These are phyloP conservation scores for Xylariaceae sp. DNA, from an alignment of 2,329 filamentous ascomycete genomes.

Conservation along the genomic window DNA sequence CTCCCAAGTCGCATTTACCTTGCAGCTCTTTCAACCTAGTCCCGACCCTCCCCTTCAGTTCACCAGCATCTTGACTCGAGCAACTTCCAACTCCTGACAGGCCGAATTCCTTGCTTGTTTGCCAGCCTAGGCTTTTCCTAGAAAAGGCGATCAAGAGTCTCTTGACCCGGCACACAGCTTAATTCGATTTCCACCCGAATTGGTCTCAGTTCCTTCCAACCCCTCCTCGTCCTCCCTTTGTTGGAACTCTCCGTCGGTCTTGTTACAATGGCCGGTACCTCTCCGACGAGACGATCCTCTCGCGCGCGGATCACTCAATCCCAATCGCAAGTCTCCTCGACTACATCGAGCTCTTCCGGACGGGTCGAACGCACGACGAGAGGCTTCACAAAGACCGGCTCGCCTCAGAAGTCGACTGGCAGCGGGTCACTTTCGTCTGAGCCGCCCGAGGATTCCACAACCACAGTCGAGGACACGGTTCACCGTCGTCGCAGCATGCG, in stretches of 20 bases:
- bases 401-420: conserved; percentile 69
- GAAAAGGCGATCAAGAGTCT: not conserved
- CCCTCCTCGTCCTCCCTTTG: conserved; percentile 15
- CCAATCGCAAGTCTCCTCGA: conserved; percentile 70
- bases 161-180: conserved; percentile 9
- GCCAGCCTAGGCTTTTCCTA: conserved; percentile 9
- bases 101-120: conserved; percentile 3
- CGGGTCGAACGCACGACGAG: conserved; percentile 71
- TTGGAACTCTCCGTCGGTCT: conserved; percentile 18
- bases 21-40: conserved; percentile 24
- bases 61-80: conserved; percentile 16
- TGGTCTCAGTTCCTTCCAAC: conserved; percentile 12
- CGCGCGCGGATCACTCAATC: conserved; percentile 77
- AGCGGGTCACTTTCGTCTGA: conserved; percentile 68
- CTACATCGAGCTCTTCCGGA: conserved; percentile 70
- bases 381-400: conserved; percentile 65
- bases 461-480: conserved; percentile 54
- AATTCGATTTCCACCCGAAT: conserved; percentile 5
- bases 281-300: conserved; percentile 77
- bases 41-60: conserved; percentile 2
- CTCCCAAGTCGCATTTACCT: conserved; percentile 23
- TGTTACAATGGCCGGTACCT: conserved; percentile 48
- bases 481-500: conserved; percentile 76
- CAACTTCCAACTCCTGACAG: conserved; percentile 3
- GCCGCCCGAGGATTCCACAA: conserved; percentile 55